A percentile compares a stretch with the other conserved stretches of the same genome.
phyloP scores from a whole-genome alignment of 2,329 filamentous ascomycete genomes.

The Venturia effusa region DNA sequence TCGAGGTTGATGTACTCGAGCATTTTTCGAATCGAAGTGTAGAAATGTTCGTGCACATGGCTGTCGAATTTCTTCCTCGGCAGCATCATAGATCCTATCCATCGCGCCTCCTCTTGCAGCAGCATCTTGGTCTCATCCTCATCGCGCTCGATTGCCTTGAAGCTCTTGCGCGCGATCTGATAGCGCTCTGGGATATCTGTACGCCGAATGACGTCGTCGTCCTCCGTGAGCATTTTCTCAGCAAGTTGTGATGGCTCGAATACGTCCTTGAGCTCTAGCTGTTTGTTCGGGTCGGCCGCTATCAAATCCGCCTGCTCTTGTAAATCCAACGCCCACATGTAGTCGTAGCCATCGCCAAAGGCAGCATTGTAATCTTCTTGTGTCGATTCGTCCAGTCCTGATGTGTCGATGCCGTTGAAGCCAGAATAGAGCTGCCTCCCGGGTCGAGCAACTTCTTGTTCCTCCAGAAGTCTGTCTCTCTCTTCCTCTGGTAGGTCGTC shows the following conservation, averaged over 20 bases:
- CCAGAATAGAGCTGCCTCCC: conserved; percentile 57
- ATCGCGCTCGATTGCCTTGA: conserved; percentile 69
- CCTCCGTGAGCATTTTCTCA: conserved; percentile 90
- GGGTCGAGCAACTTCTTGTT: conserved; percentile 78
- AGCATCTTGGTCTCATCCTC: conserved; percentile 56
- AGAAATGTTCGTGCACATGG: conserved; percentile 72
- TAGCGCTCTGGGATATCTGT: conserved; percentile 89
- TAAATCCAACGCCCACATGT: conserved; percentile 83
- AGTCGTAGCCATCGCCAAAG: conserved; percentile 92
- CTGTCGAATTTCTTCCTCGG: conserved; percentile 68
- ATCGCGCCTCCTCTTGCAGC: conserved; percentile 74
- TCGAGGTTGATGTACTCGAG: conserved; percentile 92
- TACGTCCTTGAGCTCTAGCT: conserved; percentile 89
- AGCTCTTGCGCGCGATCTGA: conserved; percentile 81
- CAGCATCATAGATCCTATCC: conserved; percentile 86
- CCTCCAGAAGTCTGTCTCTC: conserved; percentile 65
- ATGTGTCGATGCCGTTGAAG: conserved; percentile 61
- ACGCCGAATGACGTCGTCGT: conserved; percentile 82
- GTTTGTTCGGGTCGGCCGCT: conserved; percentile 66
- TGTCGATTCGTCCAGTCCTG: conserved; percentile 81
- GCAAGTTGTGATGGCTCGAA: conserved; percentile 93
- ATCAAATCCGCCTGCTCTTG: conserved; percentile 77
- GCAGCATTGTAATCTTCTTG: conserved; percentile 94
- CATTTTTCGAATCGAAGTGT: conserved; percentile 80
- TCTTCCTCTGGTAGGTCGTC: conserved; percentile 84